phyloP scores from a whole-genome alignment of 345 rosid genomes.

The Salix udensis region DNA sequence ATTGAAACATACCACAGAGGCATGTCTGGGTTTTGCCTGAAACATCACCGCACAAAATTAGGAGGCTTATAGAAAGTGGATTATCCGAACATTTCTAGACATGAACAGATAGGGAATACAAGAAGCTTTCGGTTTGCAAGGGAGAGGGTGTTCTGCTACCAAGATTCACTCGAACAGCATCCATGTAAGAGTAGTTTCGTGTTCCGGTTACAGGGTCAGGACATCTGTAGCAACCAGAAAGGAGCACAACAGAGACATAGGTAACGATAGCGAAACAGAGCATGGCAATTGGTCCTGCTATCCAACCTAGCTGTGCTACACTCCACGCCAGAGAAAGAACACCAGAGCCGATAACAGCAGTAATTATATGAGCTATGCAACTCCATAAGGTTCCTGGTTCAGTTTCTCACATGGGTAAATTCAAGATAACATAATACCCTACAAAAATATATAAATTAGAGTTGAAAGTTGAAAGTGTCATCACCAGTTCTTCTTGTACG shows the following conservation, averaged over 20 bases:
- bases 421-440: neutral
- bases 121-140: neutral
- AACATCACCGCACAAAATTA: neutral
- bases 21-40: neutral
- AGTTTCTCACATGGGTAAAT: neutral
- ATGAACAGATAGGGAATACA: neutral
- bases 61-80: neutral
- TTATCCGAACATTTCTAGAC: neutral
- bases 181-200: conserved; percentile 3
- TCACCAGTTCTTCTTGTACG: neutral
- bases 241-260: neutral
- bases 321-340: conserved; percentile 6
- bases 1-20: neutral
- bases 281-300: neutral
- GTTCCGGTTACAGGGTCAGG: conserved; percentile 1
- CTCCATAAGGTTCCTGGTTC: conserved; percentile 8
- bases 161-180: conserved; percentile 1
- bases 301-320: neutral
- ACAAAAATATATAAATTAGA: neutral
- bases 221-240: conserved; percentile 1
- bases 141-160: conserved; percentile 1
- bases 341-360: conserved; percentile 1
- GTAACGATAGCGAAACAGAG: neutral
- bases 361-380: neutral
- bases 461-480: neutral